Conservation (phyloP, 345 rosid genomes). For the Microthlaspi erraticum region DNA sequence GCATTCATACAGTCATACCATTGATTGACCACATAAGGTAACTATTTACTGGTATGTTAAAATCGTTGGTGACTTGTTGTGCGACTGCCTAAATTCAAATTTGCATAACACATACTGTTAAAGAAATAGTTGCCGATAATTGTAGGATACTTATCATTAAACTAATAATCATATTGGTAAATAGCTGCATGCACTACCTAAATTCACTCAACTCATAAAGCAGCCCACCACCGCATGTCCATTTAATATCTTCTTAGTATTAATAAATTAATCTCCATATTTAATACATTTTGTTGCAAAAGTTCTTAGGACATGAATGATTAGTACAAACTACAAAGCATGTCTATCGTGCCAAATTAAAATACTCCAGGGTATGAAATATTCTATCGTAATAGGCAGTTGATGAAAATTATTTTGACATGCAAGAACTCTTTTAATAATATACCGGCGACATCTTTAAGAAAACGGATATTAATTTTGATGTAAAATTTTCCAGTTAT, state of each 20-base stretch:
- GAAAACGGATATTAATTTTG: background rate
- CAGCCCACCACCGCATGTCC: slow-evolving; percentile 14
- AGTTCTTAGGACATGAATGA: slow-evolving; percentile 23
- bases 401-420: too few species aligned
- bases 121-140: background rate
- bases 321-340: slow-evolving; percentile 34
- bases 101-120: too few species aligned
- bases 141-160: slow-evolving; percentile 6
- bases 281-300: slow-evolving; percentile 15
- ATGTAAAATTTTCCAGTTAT: background rate
- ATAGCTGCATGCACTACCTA: slow-evolving; percentile 27
- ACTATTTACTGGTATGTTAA: too few species aligned
- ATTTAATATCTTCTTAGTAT: background rate
- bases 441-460: background rate
- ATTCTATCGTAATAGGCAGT: background rate
- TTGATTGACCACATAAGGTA: background rate
- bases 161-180: slow-evolving; percentile 17
- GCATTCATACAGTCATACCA: background rate
- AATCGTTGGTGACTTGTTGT: too few species aligned
- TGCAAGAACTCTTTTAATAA: too few species aligned
- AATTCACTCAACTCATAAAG: slow-evolving; percentile 23
- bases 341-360: slow-evolving; percentile 23
- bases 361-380: background rate
- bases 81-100: too few species aligned
- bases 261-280: background rate